Conservation (phyloP, 257 asterid genomes). For the Solanum paucissectum region DNA sequence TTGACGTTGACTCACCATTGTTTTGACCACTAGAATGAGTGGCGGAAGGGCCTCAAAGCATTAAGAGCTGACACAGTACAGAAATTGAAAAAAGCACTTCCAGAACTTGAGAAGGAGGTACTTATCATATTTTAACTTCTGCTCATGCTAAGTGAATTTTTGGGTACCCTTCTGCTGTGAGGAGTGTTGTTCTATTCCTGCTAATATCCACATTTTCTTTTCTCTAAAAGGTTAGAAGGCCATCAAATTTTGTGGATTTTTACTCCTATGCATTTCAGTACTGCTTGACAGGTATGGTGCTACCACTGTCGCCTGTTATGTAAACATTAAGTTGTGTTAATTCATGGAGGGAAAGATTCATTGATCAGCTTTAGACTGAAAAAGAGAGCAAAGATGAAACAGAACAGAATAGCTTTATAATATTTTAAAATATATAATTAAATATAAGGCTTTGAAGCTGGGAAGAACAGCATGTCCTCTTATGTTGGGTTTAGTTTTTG, state of each 20-base stretch:
- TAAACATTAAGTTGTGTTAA: not conserved
- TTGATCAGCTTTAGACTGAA: not conserved
- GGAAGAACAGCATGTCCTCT: not conserved
- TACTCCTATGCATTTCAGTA: conserved; percentile 55
- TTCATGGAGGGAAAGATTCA: not conserved
- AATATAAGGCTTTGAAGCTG: not conserved
- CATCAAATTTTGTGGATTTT: conserved; percentile 45
- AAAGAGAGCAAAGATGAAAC: not conserved
- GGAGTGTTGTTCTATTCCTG: not conserved
- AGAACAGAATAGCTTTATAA: not conserved
- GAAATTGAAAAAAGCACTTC: conserved; percentile 73
- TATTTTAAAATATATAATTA: not conserved
- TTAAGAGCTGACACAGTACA: conserved; percentile 49
- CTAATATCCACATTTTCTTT: not conserved
- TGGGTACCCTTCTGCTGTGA: not conserved
- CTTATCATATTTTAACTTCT: not conserved
- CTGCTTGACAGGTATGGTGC: conserved; percentile 56
- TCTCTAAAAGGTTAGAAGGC: conserved; percentile 38
- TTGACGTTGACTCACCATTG: not conserved
- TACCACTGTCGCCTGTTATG: not conserved
- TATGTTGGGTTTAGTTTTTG: not conserved
- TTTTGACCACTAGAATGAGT: conserved; percentile 10
- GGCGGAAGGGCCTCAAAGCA: conserved; percentile 80
- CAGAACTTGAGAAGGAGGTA: conserved; percentile 80
- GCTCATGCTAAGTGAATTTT: not conserved